Base-by-base conservation (phyloP, 352 stramenopile genomes). In the Elongisporangium senticosum region DNA sequence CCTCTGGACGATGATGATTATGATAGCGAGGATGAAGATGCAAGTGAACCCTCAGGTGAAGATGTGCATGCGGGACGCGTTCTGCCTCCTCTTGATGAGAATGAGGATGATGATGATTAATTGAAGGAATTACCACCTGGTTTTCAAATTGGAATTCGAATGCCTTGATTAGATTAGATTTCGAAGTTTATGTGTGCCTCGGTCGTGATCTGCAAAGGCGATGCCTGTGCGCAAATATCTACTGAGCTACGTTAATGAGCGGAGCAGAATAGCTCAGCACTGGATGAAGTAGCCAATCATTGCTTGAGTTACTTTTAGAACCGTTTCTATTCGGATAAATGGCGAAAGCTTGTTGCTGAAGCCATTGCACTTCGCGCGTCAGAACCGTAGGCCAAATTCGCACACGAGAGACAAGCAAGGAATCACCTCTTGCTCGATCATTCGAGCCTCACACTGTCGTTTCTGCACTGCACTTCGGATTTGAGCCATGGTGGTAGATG, bases 401-500 rank as follows among this genome's bases (percentile, higher is more conserved):
- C 21, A 28, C 19, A 55, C 26, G 15, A 43, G 3, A 19, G 51
- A 43, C 21, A 55, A 20, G 37, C 23, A 55, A 39, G n/a, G 51
- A 21, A 17, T n/a, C n/a, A 17, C 13, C 13, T 33, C 23, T 43
- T 43, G 26, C 26, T 55, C 20, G n/a, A 22, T 39, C 21, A 21
- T 22, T 24, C 13, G 23, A 19, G 19, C 4, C 53, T 20, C 19
- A 7, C 40, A 14, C 51, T 15, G 1, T 51, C 33, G 37, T 49
- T 24, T 15, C 14, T 50, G 39, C 21, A 10, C 11, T 49, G 20
- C 49, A 53, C 7, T 52, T 21, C 19, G 28, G 4, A 28, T 20
- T 21, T 6, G 20, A 15, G 40, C 39, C 23, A 67, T 58, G 52
- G 52, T 85, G 65, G 65, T 71, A 4, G 75, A 85, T 40, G 67